Evolutionary conservation across 768 basidiomycete species (phyloP), one percentile per base, ranked within the genome.

Genomic region (Podaxis sp.): DNA sequence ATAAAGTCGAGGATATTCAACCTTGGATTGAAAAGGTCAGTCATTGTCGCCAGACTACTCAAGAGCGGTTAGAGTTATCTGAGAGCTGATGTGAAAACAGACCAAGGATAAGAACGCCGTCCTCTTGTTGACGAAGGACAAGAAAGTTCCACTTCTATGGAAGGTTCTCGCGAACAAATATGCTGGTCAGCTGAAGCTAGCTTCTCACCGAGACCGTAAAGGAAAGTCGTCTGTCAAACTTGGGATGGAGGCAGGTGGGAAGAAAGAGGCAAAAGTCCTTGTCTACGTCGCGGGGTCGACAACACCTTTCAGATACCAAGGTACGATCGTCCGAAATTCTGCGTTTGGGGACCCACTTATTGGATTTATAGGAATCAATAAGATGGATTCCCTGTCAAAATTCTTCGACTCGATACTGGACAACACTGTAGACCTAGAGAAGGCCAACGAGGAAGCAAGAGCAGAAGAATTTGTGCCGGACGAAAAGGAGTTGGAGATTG

Each of bases 71-170:
- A 19, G 24, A 42, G 40, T 39, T 44, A n/a, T n/a, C 36, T 15
- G 24, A 33, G 42, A 13, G 12, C 38, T 63, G 17, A 28, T 13
- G 9, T 8, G n/a, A 15, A 3, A 15, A 52, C 61, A 75, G 77
- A 70, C 71, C 28, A 65, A 66, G 44, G 77, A 78, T 52, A 74
- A 80, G 64, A 78, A 82, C 38, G 86, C 87, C 12, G 85, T 86
- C 5, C 77, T 94, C 8, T 81, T 92, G 8, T 74, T 90, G 63
- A 89, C 88, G 70, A 87, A 92, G 72, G 87, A 88, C 63, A 89
- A 87, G 68, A 85, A 84, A 67, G 84, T 85, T 51, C 93, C 92
- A 1, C 74, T 93, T 9, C 77, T 93, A 39, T 94, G 92, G 92
- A 84, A 87, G 66, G 85, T 89, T 17, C 82, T 94, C 26, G 84